phyloP scores from a whole-genome alignment of 768 basidiomycete species.

The Xerocomus brunneocitrinus region DNA sequence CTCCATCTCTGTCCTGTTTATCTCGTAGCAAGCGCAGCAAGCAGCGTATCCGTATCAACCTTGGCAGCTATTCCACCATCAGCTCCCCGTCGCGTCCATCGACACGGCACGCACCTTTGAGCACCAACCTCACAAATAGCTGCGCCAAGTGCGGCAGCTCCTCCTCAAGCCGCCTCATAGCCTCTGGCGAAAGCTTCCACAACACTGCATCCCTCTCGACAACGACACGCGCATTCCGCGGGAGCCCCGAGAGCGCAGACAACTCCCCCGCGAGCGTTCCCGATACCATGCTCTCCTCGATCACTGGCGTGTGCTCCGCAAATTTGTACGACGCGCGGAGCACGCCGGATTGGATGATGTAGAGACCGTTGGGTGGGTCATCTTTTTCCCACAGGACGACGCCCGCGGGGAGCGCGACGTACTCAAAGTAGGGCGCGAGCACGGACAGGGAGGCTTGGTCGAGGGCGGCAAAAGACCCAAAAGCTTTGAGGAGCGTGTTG shows the following conservation, averaged over 20 bases:
- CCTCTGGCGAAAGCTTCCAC: slow-evolving; percentile 70
- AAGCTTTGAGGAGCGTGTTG: slow-evolving; percentile 71
- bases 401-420: slow-evolving; percentile 51
- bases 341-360: slow-evolving; percentile 84
- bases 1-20: slow-evolving; percentile 4
- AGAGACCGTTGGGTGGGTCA: slow-evolving; percentile 78
- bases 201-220: slow-evolving; percentile 75
- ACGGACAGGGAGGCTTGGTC: slow-evolving; percentile 55
- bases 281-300: slow-evolving; percentile 91
- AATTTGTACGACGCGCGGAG: slow-evolving; percentile 81
- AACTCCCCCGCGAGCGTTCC: slow-evolving; percentile 92
- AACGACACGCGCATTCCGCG: slow-evolving; percentile 80
- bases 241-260: slow-evolving; percentile 71
- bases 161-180: slow-evolving; percentile 56
- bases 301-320: slow-evolving; percentile 55
- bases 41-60: slow-evolving; percentile 57
- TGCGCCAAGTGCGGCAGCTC: slow-evolving; percentile 67
- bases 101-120: slow-evolving; percentile 56
- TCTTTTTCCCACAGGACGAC: slow-evolving; percentile 70
- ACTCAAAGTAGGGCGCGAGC: slow-evolving; percentile 69
- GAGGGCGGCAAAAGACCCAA: slow-evolving; percentile 65
- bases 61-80: slow-evolving; percentile 46
- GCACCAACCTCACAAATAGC: slow-evolving; percentile 59
- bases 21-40: slow-evolving; percentile 51
- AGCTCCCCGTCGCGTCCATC: not conserved